Base-by-base conservation (phyloP, 495 filamentous ascomycete genomes). In the Penicillium angulare region DNA sequence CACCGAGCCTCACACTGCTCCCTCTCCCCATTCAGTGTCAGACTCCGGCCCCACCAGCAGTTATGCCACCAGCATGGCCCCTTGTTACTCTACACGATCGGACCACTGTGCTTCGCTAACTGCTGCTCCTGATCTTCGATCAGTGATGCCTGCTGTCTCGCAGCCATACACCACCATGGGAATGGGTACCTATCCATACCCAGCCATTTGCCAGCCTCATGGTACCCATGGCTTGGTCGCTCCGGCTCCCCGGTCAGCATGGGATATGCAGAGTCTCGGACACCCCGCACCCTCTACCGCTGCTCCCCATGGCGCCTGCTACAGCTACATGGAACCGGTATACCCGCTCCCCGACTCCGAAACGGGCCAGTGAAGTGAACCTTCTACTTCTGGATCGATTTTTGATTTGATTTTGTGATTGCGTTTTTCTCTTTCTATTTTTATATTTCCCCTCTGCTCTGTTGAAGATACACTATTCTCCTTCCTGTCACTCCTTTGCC, bases 21-120 rank as follows among this genome's bases (percentile, higher is more conserved):
- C 61, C 17, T 78, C 77, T 20, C 76, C 77, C 3, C 72, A 72
- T 44, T 77, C 74, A 7, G 60, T 73, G 10, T 70, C 74, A 7
- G 74, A 75, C 17, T 58, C 64, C 26, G 57, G 66, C 10, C 59
- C 65, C 1, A 60, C 61, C 5, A 69, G 53, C 43, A 62, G 58
- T 21, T 77, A 77, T 41, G 59, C 60, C 21, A 34, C 59, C 15
- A 47, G 33, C 24, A 49, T 73, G 24, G 43, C 52, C 13, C 56
- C 61, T 1, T 48, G 55, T 3, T 75, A 75, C 35, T 60, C 59
- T 0, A 52, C 67, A 32, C 59, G 65, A 6, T 35, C 63, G 3
- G 57, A 67, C 24, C 59, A 60, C 7, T 50, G 49, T 21, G 34
- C 51, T 7, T 50, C 61, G 2, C 23, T 69, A 53, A 53, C 60